Evolutionary conservation across 2,329 filamentous ascomycete genomes (phyloP).

Genomic region (Fusarium bactridioides): DNA sequence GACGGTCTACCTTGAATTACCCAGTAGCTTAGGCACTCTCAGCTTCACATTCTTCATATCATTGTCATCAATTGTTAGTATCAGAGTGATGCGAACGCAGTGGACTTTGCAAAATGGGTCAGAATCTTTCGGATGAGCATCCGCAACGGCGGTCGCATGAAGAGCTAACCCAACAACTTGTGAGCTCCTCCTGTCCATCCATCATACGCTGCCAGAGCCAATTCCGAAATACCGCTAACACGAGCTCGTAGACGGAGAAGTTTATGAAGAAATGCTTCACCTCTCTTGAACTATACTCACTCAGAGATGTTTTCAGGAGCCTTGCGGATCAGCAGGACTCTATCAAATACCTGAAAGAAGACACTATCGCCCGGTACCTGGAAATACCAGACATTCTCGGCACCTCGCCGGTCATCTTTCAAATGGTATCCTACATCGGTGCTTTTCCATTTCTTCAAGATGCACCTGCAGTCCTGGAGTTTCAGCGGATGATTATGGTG

Average conservation of each 20-base stretch:
- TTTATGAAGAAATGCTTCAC: conserved; percentile 77
- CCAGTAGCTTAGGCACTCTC: conserved; percentile 2
- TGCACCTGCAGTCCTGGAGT: conserved; percentile 73
- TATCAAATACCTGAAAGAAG: conserved; percentile 71
- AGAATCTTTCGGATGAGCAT: conserved; percentile 57
- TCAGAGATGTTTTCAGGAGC: conserved; percentile 75
- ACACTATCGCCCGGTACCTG: conserved; percentile 75
- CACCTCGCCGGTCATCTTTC: conserved; percentile 73
- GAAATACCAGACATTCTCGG: conserved; percentile 75
- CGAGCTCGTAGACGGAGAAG: conserved; percentile 57
- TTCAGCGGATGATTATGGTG: conserved; percentile 75
- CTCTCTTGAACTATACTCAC: conserved; percentile 74
- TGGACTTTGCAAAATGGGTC: conserved; percentile 56
- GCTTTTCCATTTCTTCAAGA: conserved; percentile 77
- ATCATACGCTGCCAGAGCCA: conserved; percentile 6
- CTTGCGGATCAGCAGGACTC: conserved; percentile 71
- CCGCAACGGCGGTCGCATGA: conserved; percentile 57
- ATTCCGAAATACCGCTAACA: conserved; percentile 8
- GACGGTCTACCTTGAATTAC: not conserved
- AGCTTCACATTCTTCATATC: conserved; percentile 22
- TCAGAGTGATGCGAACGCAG: conserved; percentile 35
- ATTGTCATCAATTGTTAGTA: not conserved
- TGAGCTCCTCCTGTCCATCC: conserved; percentile 43
- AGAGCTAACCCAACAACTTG: conserved; percentile 60
- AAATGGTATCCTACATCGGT: conserved; percentile 74